Base-by-base conservation (phyloP, 345 rosid genomes). In the Murraya paniculata region DNA sequence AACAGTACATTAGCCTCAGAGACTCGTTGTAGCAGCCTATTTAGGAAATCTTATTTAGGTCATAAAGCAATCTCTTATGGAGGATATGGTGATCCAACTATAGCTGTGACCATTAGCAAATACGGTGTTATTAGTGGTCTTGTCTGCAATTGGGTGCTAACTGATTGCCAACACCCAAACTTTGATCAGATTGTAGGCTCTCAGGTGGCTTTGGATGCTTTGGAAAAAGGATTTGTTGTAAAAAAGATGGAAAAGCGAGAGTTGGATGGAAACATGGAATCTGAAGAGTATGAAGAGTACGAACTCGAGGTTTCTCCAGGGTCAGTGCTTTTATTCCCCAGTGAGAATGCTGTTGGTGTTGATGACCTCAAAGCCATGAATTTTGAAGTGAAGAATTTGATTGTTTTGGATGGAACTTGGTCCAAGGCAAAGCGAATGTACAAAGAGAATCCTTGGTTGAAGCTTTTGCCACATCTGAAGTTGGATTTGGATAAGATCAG, bases 321-420 rank as follows among this genome's bases (percentile, higher is more conserved):
- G 25, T 90, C 98, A 21, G 87, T 90, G 1, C 77, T 92, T 77
- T 76, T 93, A 61, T 95, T 89, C 76, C 98, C 97, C 0, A 87
- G 93, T 45, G 87, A 90, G 35, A 79, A 81, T 35, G 91, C 92
- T 1, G 78, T 90, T 36, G 72, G 86, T 66, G 79, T 89, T 77
- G 85, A 68, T 18, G 91, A 83, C 57, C 84, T 93, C 55, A 74
- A 79, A 77, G 88, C 71, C 38, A 84, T 79, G 81, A 79, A 82
- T 10, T 74, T 85, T 16, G 79, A 88, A 72, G 86, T 88, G 64
- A 89, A 81, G 86, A 93, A 89, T 75, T 86, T 95, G 88, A 87
- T 95, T 64, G 97, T 91, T 74, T 84, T 95, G 68, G 98, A 95
- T 61, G 98, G 97, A 75, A 95, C 98, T 0, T 93, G 95, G 98